A percentile compares a stretch with the other conserved stretches of the same genome.
Conservation (phyloP, 139 green algal species). For the Chlorella sp. region DNA sequence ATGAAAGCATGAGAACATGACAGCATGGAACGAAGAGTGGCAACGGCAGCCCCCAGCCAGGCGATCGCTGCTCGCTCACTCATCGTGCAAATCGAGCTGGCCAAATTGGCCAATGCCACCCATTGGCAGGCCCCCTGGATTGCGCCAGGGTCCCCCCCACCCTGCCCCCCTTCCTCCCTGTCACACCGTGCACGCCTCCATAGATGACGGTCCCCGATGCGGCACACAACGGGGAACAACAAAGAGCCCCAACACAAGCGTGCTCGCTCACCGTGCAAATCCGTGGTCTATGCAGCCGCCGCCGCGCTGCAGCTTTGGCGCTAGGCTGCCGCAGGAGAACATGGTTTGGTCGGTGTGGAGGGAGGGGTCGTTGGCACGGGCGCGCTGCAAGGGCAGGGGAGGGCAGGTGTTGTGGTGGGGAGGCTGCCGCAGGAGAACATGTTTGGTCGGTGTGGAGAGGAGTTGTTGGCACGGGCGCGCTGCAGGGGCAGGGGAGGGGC, state of each 20-base stretch:
- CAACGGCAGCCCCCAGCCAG: not conserved
- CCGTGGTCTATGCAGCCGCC: constrained; percentile 88
- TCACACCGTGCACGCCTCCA: no score
- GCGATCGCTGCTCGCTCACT: not conserved
- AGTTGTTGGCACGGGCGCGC: constrained; percentile 56
- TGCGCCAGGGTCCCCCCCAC: not conserved
- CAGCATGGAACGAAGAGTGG: not conserved
- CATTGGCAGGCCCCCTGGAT: no score
- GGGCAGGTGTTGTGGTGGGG: not conserved
- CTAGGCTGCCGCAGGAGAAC: constrained; percentile 78
- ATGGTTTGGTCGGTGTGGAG: constrained; percentile 76
- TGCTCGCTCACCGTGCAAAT: constrained; percentile 12
- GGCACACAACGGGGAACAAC: not conserved
- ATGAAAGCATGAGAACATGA: not conserved
- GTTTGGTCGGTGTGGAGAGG: constrained; percentile 68
- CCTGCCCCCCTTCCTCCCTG: no score
- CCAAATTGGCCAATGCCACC: no score
- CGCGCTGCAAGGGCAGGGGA: not conserved
- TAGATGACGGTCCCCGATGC: no score
- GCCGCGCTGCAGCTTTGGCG: constrained; percentile 67
- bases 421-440: constrained; percentile 70
- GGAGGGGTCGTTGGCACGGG: constrained; percentile 56
- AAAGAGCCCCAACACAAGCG: no score
- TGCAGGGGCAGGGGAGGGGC: not conserved
- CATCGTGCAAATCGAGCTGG: not conserved